These are phyloP conservation scores for Boletus bicolor DNA, from an alignment of 768 basidiomycete species.

Conservation along the genomic window DNA sequence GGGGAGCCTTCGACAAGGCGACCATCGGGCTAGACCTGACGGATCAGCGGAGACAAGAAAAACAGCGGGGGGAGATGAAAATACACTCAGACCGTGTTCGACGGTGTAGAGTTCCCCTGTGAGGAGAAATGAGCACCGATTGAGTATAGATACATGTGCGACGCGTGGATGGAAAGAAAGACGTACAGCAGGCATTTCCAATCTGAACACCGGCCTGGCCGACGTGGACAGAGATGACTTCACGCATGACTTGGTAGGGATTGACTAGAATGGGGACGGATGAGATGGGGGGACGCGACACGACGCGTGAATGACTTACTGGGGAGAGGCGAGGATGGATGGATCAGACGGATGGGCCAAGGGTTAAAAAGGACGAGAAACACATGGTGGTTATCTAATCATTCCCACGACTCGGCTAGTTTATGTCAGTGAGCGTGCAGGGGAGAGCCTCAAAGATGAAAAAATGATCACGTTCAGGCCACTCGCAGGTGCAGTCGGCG, in stretches of 20 bases:
- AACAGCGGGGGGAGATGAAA: conserved; percentile 1
- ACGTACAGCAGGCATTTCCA: conserved; percentile 98
- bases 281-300: conserved; percentile 21
- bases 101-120: conserved; percentile 98
- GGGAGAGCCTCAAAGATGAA: too few species aligned
- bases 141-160: background rate
- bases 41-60: conserved; percentile 19
- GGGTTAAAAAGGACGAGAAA: conserved; percentile 40
- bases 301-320: conserved; percentile 32
- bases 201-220: conserved; percentile 98
- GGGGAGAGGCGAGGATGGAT: conserved; percentile 30
- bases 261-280: conserved; percentile 5
- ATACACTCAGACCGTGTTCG: conserved; percentile 95
- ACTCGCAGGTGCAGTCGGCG: conserved; percentile 78
- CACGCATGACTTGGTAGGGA: conserved; percentile 60
- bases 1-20: conserved; percentile 79
- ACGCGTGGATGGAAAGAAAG: conserved; percentile 14
- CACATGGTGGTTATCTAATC: conserved; percentile 35
- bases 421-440: background rate
- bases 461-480: conserved; percentile 90
- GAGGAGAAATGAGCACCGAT: conserved; percentile 24
- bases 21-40: conserved; percentile 78
- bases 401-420: conserved; percentile 26
- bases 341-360: conserved; percentile 33
- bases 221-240: conserved; percentile 98